Base-by-base conservation (phyloP, 371 early-diverging fungal species). In the Actinomortierella wolfii region DNA sequence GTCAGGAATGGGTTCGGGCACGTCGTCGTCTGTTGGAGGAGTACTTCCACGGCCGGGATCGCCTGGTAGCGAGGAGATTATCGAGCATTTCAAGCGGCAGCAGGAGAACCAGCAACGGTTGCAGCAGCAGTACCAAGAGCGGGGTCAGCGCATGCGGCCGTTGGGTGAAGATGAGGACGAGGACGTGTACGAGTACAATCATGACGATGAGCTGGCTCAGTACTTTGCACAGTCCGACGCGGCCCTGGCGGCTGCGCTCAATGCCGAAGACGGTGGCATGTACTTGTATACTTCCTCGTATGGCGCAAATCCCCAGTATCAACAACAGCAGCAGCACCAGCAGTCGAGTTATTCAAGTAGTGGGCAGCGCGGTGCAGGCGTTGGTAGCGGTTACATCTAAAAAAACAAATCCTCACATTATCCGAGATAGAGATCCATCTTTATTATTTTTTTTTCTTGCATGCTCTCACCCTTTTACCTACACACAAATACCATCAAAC, bases 141-240 rank as follows among this genome's bases (percentile, higher is more conserved):
- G 17, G 8, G 24, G 56, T 51, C 18, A 54, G 42, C 25, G 44
- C 50, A 23, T 24, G 50, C 28, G 23, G 41, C 7, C 34, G 34
- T 4, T 11, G 34, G 34, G 7, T 4, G 41, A 51, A 2, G 51
- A 57, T 2, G 17, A 26, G 3, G 67, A 63, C 40, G 60, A 52
- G 21, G 74, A 73, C 34, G 67, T 59, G 51, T 67, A 67, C 54
- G 67, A 66, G 53, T 63, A 73, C 45, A 59, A 60, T 24, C 74
- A 73, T 28, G 74, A 73, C 42, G 74, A 73, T 47, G 61, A 67
- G 24, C 23, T 73, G 41, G 64, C 74, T 8, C 67, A 59, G 28
- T 73, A 60, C 51, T 73, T 73, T 60, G 74, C 74, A 39, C 67
- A 73, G 20, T 59, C 67, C 20, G 74, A 73, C 45, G 66, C 59